Evolutionary conservation across 2,329 filamentous ascomycete species (phyloP), one percentile per base, ranked within the genome.

Genomic region (Fusarium lyarnte): DNA sequence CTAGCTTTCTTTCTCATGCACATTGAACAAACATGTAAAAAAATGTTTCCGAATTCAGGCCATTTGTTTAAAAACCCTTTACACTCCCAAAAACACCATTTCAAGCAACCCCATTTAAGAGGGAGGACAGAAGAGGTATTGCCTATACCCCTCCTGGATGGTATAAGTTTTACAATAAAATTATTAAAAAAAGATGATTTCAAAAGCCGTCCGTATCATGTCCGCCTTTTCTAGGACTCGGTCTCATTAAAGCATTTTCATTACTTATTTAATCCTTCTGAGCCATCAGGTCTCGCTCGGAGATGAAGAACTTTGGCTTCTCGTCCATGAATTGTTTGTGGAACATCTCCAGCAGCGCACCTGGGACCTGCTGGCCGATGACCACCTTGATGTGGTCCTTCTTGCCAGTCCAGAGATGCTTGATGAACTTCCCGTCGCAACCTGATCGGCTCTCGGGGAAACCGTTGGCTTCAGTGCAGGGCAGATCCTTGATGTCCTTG

Each of bases 331-430:
- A 83, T 35, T 81, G 77, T 49, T 78, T 72, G 76, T 84, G 82
- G 66, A 83, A 82, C 16, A 80, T 73, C 49, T 79, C 77, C 19
- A 83, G 73, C 35, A 78, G 78, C 9, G 76, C 76, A 11, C 82
- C 82, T 8, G 82, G 82, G 33, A 83, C 69, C 57, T 83, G 81
- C 39, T 81, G 72, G 27, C 78, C 80, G 10, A 84, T 80, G 57
- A 81, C 80, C 11, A 80, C 71, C 77, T 83, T 84, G 72, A 84
- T 82, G 69, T 80, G 77, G 47, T 78, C 74, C 52, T 78, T 69
- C 76, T 85, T 85, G 69, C 81, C 79, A 2, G 80, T 83, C 84
- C 84, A 85, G 65, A 84, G 72, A 70, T 85, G 84, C 68, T 82
- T 81, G 65, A 85, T 81, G 61, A 85, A 83, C 43, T 77, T 78